Conservation (phyloP, 495 filamentous ascomycete species). For the Tuber brumale region DNA sequence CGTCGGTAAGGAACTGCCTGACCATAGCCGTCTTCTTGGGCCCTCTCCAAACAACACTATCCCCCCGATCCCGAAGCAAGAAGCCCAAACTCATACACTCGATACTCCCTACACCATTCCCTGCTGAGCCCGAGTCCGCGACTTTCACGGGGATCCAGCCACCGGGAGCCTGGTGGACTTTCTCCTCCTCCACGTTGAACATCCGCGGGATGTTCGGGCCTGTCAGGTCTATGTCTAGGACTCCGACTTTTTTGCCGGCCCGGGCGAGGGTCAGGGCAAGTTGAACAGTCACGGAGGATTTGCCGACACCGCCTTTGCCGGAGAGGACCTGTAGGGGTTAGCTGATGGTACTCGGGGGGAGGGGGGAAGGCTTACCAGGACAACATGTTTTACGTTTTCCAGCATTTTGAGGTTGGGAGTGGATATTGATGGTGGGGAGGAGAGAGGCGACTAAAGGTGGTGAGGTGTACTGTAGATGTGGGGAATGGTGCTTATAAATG, state of each 20-base stretch:
- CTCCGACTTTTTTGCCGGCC: slow-evolving; percentile 68
- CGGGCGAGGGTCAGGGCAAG: slow-evolving; percentile 84
- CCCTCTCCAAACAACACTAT: slow-evolving; percentile 93
- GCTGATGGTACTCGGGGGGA: slow-evolving; percentile 22
- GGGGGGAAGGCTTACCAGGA: slow-evolving; percentile 47
- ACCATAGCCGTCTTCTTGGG: slow-evolving; percentile 99
- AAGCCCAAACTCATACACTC: slow-evolving; percentile 90
- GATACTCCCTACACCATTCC: slow-evolving; percentile 39
- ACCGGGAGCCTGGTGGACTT: slow-evolving; percentile 78
- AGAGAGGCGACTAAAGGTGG: background rate
- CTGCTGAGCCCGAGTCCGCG: slow-evolving; percentile 17
- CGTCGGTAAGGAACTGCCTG: slow-evolving; percentile 85
- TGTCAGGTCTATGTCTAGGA: slow-evolving; percentile 93
- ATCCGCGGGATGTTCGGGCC: slow-evolving; percentile 93
- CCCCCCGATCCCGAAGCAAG: slow-evolving; percentile 70
- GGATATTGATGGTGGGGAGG: background rate
- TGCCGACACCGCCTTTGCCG: slow-evolving; percentile 95
- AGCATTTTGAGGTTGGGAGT: slow-evolving; percentile 47
- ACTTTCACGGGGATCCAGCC: slow-evolving; percentile 76
- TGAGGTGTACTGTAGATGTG: background rate
- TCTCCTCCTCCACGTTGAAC: slow-evolving; percentile 78
- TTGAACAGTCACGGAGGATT: slow-evolving; percentile 93
- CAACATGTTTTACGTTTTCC: slow-evolving; percentile 54
- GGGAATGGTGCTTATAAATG: background rate
- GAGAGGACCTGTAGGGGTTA: slow-evolving; percentile 63